These are phyloP conservation scores for Sistotremastrum suecicum DNA, from an alignment of 768 basidiomycete genomes.

Conservation along the genomic window DNA sequence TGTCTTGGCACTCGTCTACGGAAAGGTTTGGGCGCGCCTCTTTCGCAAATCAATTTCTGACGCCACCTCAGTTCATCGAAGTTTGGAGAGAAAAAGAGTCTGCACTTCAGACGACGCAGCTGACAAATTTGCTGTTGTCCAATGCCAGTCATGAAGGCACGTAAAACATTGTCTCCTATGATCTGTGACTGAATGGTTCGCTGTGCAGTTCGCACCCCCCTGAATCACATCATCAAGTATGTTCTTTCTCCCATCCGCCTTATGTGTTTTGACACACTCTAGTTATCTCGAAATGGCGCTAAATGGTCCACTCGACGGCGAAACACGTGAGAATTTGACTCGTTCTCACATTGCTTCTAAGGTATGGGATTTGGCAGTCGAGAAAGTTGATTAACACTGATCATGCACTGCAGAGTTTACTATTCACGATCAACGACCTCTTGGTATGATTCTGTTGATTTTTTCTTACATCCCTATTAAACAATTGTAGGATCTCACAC, in stretches of 20 bases:
- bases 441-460: slow-evolving; percentile 24
- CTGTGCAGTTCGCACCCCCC: slow-evolving; percentile 47
- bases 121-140: slow-evolving; percentile 60
- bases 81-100: slow-evolving; percentile 77
- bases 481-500: slow-evolving; percentile 45
- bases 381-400: neutral
- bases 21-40: slow-evolving; percentile 30
- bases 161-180: slow-evolving; percentile 1
- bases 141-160: slow-evolving; percentile 76
- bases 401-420: slow-evolving; percentile 31
- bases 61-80: slow-evolving; percentile 50
- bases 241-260: slow-evolving; percentile 7
- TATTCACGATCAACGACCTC: slow-evolving; percentile 77
- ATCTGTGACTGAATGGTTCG: neutral
- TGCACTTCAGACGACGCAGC: slow-evolving; percentile 53
- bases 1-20: slow-evolving; percentile 66
- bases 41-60: neutral
- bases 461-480: neutral
- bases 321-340: slow-evolving; percentile 61
- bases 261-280: neutral
- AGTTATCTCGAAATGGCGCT: slow-evolving; percentile 73
- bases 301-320: slow-evolving; percentile 54
- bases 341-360: slow-evolving; percentile 67
- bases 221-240: slow-evolving; percentile 76
- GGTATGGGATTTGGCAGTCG: slow-evolving; percentile 16